A percentile compares a stretch with the other conserved stretches of the same genome.
phyloP scores from a whole-genome alignment of 257 asterid species.

The Leptodermis oblonga region DNA sequence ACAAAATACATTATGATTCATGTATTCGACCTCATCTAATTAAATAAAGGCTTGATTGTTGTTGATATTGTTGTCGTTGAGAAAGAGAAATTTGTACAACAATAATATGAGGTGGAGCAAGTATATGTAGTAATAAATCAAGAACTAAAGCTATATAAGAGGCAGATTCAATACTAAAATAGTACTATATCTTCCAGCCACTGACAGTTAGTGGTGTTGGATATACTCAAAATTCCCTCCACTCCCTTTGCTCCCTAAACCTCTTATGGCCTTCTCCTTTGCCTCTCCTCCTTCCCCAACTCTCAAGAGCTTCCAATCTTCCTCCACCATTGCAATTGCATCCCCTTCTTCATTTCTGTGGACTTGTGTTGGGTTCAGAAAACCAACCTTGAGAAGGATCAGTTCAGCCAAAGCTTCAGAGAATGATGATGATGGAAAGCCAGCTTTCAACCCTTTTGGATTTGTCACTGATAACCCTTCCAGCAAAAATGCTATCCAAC shows the following conservation, averaged over 20 bases:
- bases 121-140: neutral
- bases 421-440: constrained; percentile 58
- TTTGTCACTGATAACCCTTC: constrained; percentile 96
- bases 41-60: no score
- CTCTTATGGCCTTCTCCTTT: constrained; percentile 29
- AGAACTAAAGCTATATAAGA: neutral
- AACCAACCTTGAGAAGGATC: constrained; percentile 9
- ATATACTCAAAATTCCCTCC: constrained; percentile 37
- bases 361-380: constrained; percentile 20
- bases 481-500: constrained; percentile 87
- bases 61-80: no score
- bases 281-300: constrained; percentile 29
- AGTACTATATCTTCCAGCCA: neutral
- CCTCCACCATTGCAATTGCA: constrained; percentile 23
- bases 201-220: constrained; percentile 24
- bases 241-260: constrained; percentile 20
- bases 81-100: neutral
- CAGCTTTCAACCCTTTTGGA: constrained; percentile 86
- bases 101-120: constrained; percentile 6
- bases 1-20: no score
- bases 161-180: neutral
- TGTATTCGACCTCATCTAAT: no score
- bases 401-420: constrained; percentile 55
- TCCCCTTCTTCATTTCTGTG: constrained; percentile 15
- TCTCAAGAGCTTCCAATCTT: constrained; percentile 18